These are phyloP conservation scores for Ogataea kodamae DNA, from an alignment of 805 yeast species.

Conservation along the genomic window DNA sequence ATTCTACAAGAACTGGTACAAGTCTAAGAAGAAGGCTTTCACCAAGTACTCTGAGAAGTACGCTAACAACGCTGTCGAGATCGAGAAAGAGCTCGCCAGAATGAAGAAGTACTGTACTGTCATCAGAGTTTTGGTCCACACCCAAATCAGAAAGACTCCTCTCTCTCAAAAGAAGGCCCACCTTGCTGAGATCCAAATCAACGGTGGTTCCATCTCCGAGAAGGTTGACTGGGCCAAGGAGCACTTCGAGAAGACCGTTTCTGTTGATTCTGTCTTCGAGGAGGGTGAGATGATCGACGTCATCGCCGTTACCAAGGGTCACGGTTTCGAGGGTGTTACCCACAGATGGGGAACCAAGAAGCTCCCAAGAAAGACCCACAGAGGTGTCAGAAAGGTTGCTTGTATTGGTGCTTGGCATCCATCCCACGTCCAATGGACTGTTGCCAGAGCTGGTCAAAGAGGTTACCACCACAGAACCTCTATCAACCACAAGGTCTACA, in stretches of 20 bases:
- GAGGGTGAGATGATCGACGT: slow-evolving; percentile 98
- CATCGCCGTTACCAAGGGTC: slow-evolving; percentile 99
- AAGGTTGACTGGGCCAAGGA: slow-evolving; percentile 98
- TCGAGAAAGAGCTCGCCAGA: slow-evolving; percentile 97
- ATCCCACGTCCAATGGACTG: slow-evolving; percentile 99
- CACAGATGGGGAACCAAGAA: slow-evolving; percentile 99
- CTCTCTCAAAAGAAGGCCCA: slow-evolving; percentile 99
- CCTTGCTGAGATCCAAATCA: slow-evolving; percentile 98
- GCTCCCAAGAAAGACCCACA: slow-evolving; percentile 99
- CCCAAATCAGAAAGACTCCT: slow-evolving; percentile 99
- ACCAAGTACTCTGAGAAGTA: slow-evolving; percentile 99
- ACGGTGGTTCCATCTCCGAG: slow-evolving; percentile 98
- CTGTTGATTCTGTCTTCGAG: slow-evolving; percentile 94
- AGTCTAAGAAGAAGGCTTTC: slow-evolving; percentile 99
- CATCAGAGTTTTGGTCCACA: slow-evolving; percentile 99
- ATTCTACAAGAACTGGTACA: slow-evolving; percentile 99
- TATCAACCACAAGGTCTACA: slow-evolving; percentile 99
- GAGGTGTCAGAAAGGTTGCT: slow-evolving; percentile 99
- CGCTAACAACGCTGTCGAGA: slow-evolving; percentile 83
- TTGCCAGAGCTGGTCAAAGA: slow-evolving; percentile 99
- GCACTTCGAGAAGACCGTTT: slow-evolving; percentile 98
- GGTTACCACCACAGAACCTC: slow-evolving; percentile 99
- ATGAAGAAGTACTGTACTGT: slow-evolving; percentile 97
- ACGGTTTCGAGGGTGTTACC: slow-evolving; percentile 99
- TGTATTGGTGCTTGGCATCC: slow-evolving; percentile 99